These are phyloP conservation scores for Globisporangium paddicum DNA, from an alignment of 352 stramenopile species.

Conservation along the genomic window DNA sequence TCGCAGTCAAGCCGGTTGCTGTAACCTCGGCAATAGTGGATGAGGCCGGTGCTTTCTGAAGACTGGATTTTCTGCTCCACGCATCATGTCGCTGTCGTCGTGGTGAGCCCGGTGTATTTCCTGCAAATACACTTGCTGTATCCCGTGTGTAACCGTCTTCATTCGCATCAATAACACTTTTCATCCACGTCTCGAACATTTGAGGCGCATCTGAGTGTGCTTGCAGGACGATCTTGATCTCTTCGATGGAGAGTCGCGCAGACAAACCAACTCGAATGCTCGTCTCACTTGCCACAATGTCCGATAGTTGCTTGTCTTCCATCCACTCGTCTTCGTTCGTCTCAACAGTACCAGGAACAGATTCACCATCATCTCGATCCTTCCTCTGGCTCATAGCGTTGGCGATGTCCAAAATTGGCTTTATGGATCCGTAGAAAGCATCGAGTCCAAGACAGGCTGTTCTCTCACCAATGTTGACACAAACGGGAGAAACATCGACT, in stretches of 20 bases:
- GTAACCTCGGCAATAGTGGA: constrained; percentile 33
- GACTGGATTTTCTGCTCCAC: constrained; percentile 9
- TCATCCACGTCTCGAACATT: constrained; percentile 54
- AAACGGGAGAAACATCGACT: constrained; percentile 7
- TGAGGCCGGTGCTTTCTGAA: constrained; percentile 1
- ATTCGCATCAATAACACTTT: constrained; percentile 18
- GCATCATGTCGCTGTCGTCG: constrained; percentile 15
- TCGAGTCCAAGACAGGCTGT: constrained; percentile 13
- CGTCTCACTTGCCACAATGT: neutral
- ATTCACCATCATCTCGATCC: constrained; percentile 10
- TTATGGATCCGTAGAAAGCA: constrained; percentile 16
- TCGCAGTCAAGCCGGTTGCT: constrained; percentile 20
- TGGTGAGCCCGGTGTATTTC: constrained; percentile 15
- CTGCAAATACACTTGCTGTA: constrained; percentile 1
- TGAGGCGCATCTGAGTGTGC: constrained; percentile 39
- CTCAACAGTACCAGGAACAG: constrained; percentile 7
- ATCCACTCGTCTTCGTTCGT: constrained; percentile 10
- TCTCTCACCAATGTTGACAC: constrained; percentile 20
- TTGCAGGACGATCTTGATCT: constrained; percentile 44
- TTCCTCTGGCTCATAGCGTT: constrained; percentile 2
- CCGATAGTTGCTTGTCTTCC: neutral
- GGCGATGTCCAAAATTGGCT: constrained; percentile 16
- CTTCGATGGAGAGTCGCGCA: constrained; percentile 30
- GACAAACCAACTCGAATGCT: neutral
- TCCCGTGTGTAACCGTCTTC: constrained; percentile 16